Conservation (phyloP, 768 basidiomycete genomes). For the Boletus rubescentipes region DNA sequence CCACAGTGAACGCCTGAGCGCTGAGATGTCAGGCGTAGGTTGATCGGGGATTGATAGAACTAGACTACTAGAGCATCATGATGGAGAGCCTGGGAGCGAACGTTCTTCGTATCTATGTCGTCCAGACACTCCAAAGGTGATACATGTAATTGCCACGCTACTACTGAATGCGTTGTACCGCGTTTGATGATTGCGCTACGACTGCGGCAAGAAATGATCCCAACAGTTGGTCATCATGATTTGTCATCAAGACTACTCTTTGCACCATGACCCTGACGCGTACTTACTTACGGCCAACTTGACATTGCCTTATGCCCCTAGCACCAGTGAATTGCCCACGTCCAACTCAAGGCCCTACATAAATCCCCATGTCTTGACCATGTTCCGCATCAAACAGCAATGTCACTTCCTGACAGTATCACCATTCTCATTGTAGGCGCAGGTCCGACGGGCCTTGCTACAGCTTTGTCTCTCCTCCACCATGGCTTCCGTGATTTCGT, state of each 20-base stretch:
- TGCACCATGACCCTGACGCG: too few relatives aligned
- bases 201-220: too few relatives aligned
- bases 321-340: neutral
- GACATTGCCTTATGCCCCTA: neutral
- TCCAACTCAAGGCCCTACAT: neutral
- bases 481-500: constrained; percentile 43
- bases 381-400: neutral
- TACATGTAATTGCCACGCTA: too few relatives aligned
- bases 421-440: constrained; percentile 52
- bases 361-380: neutral
- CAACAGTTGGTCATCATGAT: neutral
- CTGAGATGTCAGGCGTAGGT: constrained; percentile 30
- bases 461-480: constrained; percentile 46
- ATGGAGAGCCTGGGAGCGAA: too few relatives aligned
- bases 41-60: too few relatives aligned
- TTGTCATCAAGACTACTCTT: neutral
- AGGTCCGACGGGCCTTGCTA: constrained; percentile 49
- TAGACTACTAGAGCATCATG: too few relatives aligned
- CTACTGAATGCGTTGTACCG: too few relatives aligned
- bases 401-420: constrained; percentile 36
- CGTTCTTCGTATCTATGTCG: too few relatives aligned
- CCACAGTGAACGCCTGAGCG: too few relatives aligned
- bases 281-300: too few relatives aligned
- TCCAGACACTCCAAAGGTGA: too few relatives aligned
- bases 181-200: too few relatives aligned